These are phyloP conservation scores for Dactylorhiza incarnata DNA, from an alignment of 106 monocot species.

Conservation along the genomic window DNA sequence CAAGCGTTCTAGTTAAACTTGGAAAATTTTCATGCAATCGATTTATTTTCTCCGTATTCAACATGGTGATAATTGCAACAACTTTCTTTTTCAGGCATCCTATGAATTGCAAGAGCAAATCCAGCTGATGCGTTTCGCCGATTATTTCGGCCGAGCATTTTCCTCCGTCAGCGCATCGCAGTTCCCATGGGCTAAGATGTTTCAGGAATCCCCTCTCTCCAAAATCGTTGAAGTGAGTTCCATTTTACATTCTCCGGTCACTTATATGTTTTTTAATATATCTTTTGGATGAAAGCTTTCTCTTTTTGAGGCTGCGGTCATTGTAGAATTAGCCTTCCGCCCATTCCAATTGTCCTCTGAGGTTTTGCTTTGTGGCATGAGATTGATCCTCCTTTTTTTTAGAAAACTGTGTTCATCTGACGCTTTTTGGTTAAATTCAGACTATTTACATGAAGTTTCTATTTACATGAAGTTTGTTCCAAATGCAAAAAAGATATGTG, in stretches of 20 bases:
- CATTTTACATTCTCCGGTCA: not conserved
- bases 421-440: too few relatives aligned
- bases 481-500: too few relatives aligned
- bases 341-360: too few relatives aligned
- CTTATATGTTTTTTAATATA: not conserved
- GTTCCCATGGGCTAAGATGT: conserved; percentile 86
- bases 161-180: conserved; percentile 54
- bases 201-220: conserved; percentile 69
- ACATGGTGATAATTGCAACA: not conserved
- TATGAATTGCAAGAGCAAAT: conserved; percentile 76
- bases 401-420: too few relatives aligned
- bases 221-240: conserved; percentile 80
- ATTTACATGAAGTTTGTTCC: too few relatives aligned
- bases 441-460: too few relatives aligned
- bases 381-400: too few relatives aligned
- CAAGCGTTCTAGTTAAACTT: not conserved
- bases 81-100: conserved; percentile 39
- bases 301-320: not conserved
- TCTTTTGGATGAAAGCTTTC: not conserved
- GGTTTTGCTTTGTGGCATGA: too few relatives aligned
- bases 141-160: conserved; percentile 78
- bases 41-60: not conserved
- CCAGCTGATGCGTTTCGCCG: conserved; percentile 92
- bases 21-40: too few relatives aligned
- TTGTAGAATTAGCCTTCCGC: not conserved